Evolutionary conservation across 352 stramenopile genomes (phyloP).

Genomic region (Elongisporangium anandrum): DNA sequence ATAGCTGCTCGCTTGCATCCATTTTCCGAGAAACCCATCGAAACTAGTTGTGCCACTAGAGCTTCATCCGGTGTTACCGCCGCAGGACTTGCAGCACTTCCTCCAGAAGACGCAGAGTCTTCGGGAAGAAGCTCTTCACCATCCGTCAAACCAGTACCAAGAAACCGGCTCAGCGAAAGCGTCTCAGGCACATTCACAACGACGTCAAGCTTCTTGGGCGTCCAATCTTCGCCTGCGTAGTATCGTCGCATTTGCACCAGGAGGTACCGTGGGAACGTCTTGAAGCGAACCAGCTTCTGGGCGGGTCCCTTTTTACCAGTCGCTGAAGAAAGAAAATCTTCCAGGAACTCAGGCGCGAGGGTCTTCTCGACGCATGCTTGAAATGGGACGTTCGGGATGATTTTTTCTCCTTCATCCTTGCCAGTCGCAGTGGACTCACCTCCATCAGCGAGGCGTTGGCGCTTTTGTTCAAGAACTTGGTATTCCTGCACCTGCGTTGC

Average conservation of each 20-base stretch:
- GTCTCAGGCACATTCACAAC: constrained; percentile 94
- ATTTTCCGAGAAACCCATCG: constrained; percentile 98
- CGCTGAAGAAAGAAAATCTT: constrained; percentile 83
- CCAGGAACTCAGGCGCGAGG: constrained; percentile 86
- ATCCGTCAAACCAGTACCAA: constrained; percentile 79
- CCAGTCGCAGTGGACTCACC: neutral
- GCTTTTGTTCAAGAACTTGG: constrained; percentile 81
- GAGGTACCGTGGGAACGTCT: constrained; percentile 96
- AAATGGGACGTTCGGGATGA: constrained; percentile 92
- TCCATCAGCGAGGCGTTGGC: constrained; percentile 77
- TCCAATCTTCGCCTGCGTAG: constrained; percentile 95
- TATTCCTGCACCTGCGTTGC: constrained; percentile 82
- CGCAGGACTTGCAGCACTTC: neutral
- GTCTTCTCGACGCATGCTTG: constrained; percentile 93
- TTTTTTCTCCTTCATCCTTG: constrained; percentile 51
- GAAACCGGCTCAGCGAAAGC: constrained; percentile 76
- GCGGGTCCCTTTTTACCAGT: constrained; percentile 75
- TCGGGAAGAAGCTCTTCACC: constrained; percentile 90
- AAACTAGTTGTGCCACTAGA: constrained; percentile 93
- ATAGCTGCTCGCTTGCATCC: constrained; percentile 95
- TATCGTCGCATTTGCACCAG: constrained; percentile 97
- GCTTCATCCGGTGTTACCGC: constrained; percentile 82
- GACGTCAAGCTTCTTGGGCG: constrained; percentile 97
- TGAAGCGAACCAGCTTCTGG: constrained; percentile 84
- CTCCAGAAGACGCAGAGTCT: constrained; percentile 14